Percentiles rank a stretch among this genome's conserved stretches.
phyloP scores from a whole-genome alignment of 371 early-diverging fungal species.

The Mortierella sp. region DNA sequence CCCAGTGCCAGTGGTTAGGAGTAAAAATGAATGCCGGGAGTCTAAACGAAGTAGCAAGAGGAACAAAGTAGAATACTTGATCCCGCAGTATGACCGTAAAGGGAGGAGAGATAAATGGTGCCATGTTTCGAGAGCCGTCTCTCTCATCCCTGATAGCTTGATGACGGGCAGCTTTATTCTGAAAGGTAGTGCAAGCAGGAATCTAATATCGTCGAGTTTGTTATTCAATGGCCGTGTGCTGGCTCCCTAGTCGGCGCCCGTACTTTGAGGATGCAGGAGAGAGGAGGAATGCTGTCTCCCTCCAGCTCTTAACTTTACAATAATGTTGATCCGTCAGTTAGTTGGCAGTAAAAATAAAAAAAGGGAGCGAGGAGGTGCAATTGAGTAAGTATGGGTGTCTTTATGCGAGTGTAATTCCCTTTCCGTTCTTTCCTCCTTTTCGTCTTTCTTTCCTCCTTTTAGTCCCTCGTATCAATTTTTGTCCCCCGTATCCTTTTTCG shows the following conservation, averaged over 20 bases:
- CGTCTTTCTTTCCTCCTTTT: not conserved
- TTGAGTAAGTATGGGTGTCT: not conserved
- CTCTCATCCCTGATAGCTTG: not conserved
- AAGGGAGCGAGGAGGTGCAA: not conserved
- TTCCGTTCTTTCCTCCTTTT: not conserved
- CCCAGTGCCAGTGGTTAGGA: not conserved
- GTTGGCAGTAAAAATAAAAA: not conserved
- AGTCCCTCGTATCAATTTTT: too few relatives aligned
- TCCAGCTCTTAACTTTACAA: not conserved
- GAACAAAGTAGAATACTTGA: too few relatives aligned
- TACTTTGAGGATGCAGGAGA: not conserved
- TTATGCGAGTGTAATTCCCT: not conserved
- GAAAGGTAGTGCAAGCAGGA: not conserved
- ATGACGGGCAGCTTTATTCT: not conserved
- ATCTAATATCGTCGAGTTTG: not conserved
- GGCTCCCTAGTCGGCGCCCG: not conserved
- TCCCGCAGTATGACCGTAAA: not conserved
- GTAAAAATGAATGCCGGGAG: not conserved
- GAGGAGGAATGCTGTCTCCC: not conserved
- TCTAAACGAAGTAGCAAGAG: not conserved
- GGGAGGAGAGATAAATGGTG: not conserved
- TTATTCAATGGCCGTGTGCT: not conserved
- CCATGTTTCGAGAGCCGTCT: not conserved
- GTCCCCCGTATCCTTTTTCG: not conserved
- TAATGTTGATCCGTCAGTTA: not conserved